Conservation (phyloP, 1,284 basidiomycete species). For the Cryptococcus sp. region DNA sequence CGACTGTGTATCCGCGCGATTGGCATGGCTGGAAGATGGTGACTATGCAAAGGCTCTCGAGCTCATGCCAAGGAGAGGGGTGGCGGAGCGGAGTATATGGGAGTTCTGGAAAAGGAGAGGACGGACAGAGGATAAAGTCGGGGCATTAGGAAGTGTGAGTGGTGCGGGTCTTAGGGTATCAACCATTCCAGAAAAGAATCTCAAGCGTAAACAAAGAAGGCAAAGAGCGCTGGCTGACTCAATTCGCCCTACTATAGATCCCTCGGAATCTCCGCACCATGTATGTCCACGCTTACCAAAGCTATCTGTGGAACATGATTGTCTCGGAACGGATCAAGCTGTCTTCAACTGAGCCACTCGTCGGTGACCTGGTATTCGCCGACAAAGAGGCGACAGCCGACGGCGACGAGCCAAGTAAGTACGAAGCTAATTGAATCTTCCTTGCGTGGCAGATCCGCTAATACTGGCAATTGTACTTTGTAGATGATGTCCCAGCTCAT, state of each 20-base stretch:
- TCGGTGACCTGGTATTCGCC: constrained; percentile 79
- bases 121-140: constrained; percentile 78
- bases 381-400: constrained; percentile 54
- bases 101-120: constrained; percentile 85
- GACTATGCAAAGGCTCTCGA: constrained; percentile 75
- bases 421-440: not conserved
- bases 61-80: constrained; percentile 80
- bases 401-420: constrained; percentile 55
- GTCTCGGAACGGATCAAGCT: constrained; percentile 88
- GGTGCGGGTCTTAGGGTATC: not conserved
- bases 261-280: constrained; percentile 92
- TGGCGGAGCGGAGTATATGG: constrained; percentile 88
- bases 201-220: not conserved
- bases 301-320: constrained; percentile 96
- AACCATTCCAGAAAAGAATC: no score
- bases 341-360: constrained; percentile 72
- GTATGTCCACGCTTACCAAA: constrained; percentile 99
- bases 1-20: constrained; percentile 73
- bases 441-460: no score
- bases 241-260: constrained; percentile 62
- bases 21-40: constrained; percentile 77
- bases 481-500: constrained; percentile 15
- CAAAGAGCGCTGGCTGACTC: not conserved
- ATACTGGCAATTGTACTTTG: not conserved
- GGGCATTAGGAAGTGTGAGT: constrained; percentile 77